These are phyloP conservation scores for Neonectria magnoliae DNA, from an alignment of 2,329 filamentous ascomycete genomes.

Conservation along the genomic window DNA sequence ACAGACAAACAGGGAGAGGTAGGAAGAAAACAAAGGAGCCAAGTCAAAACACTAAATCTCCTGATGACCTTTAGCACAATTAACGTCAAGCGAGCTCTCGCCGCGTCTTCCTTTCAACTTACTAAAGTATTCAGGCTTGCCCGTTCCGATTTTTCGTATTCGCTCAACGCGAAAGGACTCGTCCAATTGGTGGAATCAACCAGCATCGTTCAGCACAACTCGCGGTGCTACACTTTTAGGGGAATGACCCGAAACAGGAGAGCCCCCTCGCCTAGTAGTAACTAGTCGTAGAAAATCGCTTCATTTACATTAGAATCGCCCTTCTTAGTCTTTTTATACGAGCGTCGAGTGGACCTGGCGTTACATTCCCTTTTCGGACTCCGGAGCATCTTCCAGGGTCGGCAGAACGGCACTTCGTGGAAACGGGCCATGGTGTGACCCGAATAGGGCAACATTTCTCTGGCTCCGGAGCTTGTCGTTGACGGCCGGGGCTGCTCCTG, in stretches of 20 bases:
- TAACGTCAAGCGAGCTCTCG: too few relatives aligned
- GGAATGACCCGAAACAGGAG: not conserved
- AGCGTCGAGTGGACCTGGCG: not conserved
- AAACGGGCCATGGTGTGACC: not conserved
- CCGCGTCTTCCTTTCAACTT: not conserved
- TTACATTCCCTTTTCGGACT: not conserved
- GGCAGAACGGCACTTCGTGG: slow-evolving; percentile 4
- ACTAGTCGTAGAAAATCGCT: not conserved
- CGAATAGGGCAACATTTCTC: not conserved
- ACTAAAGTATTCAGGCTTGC: not conserved
- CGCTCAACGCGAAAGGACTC: not conserved
- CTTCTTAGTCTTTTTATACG: not conserved
- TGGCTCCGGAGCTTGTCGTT: not conserved
- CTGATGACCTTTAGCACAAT: not conserved
- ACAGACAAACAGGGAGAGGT: not conserved
- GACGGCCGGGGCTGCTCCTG: slow-evolving; percentile 1
- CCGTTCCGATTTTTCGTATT: not conserved
- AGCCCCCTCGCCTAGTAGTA: too few relatives aligned
- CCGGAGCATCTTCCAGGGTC: slow-evolving; percentile 1
- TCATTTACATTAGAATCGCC: slow-evolving; percentile 1
- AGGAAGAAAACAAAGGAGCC: not conserved
- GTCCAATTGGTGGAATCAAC: not conserved
- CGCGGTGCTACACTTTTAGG: not conserved
- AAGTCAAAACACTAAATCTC: not conserved
- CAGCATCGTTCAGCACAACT: not conserved